Base-by-base conservation (phyloP, 495 filamentous ascomycete species). In the Xanthoparmelia taractica region DNA sequence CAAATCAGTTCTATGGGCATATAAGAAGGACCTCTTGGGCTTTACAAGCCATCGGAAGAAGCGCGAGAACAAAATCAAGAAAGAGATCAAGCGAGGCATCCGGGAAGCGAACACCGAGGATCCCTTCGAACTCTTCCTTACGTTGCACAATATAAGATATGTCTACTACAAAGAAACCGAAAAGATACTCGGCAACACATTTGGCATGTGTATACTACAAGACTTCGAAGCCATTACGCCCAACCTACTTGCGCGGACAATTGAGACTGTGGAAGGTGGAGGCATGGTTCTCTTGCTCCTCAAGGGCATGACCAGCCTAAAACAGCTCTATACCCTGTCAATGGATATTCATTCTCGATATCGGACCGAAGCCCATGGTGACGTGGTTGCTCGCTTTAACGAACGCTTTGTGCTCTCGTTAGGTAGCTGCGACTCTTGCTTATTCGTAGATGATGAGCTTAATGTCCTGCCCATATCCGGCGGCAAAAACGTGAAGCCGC, bases 81-180 rank as follows among this genome's bases (percentile, higher is more conserved):
- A 92, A 72, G 93, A 97, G 70, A 91, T 99, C 77, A 97, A 96
- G 78, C 85, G 91, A 65, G 95, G 95, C 25, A 92, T 92, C 61
- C 82, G 94, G 65, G 95, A 99, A 73, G 84, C 89, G n/a, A 96
- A 99, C 73, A 84, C 87, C 54, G 92, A 97, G 70, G 95, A 97
- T 70, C 89, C 95, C 1, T 99, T 99, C 77, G 95, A 99, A 78
- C 82, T 97, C 65, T 99, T 99, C 77, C 87, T 99, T 72, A 92
- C 90, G 25, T 84, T 96, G 61, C 89, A 96, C 75, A 91, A 96
- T 72, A 96, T 99, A 69, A 90, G 95, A 67, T 99, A 97, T 84
- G 90, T 93, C 45, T 99, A 96, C 81, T 99, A 99, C 80, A 99
- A 99, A 76, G 95, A 99, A 76, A 97, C 95, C n/a, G 95, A 99